These are phyloP conservation scores for Gloeopeniophorella convolvens DNA, from an alignment of 768 basidiomycete species.

Conservation along the genomic window DNA sequence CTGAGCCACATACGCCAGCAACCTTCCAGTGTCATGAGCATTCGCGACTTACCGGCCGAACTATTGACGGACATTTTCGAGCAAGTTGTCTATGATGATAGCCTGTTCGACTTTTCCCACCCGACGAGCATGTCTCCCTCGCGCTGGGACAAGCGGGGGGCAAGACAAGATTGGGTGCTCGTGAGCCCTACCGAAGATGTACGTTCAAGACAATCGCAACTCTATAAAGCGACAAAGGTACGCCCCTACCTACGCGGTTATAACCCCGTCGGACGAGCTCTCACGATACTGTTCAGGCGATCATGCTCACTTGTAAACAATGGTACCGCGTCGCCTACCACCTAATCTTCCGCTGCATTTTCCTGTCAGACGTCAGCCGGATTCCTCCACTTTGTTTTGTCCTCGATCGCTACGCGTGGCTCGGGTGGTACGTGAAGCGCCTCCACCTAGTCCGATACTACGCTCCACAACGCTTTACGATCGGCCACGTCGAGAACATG, in stretches of 20 bases:
- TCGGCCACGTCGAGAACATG: slow-evolving; percentile 45
- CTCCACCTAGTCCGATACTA: slow-evolving; percentile 59
- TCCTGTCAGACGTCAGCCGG: slow-evolving; percentile 55
- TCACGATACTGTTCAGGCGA: slow-evolving; percentile 55
- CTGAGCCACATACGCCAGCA: background rate
- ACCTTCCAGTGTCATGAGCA: slow-evolving; percentile 9
- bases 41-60: slow-evolving; percentile 52
- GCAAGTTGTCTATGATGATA: slow-evolving; percentile 62
- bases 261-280: slow-evolving; percentile 1
- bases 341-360: slow-evolving; percentile 61
- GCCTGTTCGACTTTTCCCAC: slow-evolving; percentile 54
- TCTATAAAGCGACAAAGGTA: slow-evolving; percentile 66
- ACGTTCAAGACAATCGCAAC: slow-evolving; percentile 50
- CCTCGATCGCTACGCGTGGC: slow-evolving; percentile 44
- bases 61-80: slow-evolving; percentile 67
- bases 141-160: slow-evolving; percentile 50
- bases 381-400: slow-evolving; percentile 45
- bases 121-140: slow-evolving; percentile 59
- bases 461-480: slow-evolving; percentile 33
- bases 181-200: slow-evolving; percentile 54
- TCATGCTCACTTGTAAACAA: slow-evolving; percentile 58
- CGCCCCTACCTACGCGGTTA: slow-evolving; percentile 15
- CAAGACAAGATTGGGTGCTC: slow-evolving; percentile 47
- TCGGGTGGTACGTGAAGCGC: slow-evolving; percentile 69
- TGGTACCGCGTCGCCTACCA: slow-evolving; percentile 60